Evolutionary conservation across 1,284 basidiomycete species (phyloP).

Genomic region (Trichosporon faecale): DNA sequence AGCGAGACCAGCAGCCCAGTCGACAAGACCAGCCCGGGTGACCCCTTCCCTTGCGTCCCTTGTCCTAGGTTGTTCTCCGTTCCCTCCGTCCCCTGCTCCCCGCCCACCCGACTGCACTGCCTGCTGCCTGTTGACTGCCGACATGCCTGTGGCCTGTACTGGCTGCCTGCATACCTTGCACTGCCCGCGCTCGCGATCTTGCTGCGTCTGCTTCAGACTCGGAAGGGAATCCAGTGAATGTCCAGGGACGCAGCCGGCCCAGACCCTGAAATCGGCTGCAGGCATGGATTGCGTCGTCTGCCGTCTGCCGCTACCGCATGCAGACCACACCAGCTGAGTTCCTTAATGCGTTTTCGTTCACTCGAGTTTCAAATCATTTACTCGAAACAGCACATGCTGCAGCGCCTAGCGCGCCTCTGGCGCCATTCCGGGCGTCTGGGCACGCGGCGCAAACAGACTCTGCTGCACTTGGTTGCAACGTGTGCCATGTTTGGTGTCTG

Average conservation of each 20-base stretch:
- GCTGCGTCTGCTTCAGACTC: not conserved
- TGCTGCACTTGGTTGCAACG: too few species aligned
- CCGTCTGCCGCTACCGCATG: not conserved
- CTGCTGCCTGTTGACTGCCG: too few species aligned
- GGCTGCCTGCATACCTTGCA: not conserved
- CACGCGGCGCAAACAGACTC: too few species aligned
- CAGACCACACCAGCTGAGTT: not conserved
- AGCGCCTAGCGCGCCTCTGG: not conserved
- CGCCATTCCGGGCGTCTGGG: not conserved
- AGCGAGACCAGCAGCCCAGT: not conserved
- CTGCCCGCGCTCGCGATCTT: not conserved
- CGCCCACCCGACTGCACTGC: slow-evolving; percentile 2
- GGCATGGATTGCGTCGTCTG: not conserved
- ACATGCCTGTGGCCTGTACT: not conserved
- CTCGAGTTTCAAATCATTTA: slow-evolving; percentile 3
- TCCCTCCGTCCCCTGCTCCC: not conserved
- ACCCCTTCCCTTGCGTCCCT: slow-evolving; percentile 1
- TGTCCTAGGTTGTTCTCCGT: not conserved
- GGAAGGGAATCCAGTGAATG: not conserved
- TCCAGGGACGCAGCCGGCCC: not conserved
- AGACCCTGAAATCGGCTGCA: slow-evolving; percentile 5
- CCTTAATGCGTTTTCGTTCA: not conserved
- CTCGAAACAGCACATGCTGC: not conserved
- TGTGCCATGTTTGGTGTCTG: too few species aligned
- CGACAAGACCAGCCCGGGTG: not conserved